These are phyloP conservation scores for Fraxinus sp. DNA, from an alignment of 305 asterid genomes.

Conservation along the genomic window DNA sequence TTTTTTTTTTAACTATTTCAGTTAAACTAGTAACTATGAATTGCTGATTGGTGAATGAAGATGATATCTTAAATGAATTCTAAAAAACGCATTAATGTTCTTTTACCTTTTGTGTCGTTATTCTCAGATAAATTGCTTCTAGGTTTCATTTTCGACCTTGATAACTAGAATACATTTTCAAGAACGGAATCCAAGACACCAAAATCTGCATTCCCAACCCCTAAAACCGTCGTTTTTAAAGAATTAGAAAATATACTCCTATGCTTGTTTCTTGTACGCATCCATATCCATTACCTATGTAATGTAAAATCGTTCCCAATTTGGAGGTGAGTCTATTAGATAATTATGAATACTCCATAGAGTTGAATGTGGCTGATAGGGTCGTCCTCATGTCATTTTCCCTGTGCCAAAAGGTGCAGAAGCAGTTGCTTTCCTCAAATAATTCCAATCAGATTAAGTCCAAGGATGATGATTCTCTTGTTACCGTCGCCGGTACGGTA, in stretches of 20 bases:
- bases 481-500: slow-evolving; percentile 61
- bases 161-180: no score
- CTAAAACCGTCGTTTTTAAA: no score
- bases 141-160: no score
- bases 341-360: slow-evolving; percentile 39
- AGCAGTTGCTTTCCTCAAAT: slow-evolving; percentile 33
- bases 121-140: no score
- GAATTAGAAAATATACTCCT: background rate
- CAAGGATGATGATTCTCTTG: slow-evolving; percentile 71
- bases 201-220: no score
- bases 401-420: slow-evolving; percentile 58
- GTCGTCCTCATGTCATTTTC: slow-evolving; percentile 69
- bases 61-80: no score
- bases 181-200: no score
- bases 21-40: no score
- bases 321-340: slow-evolving; percentile 23
- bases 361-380: slow-evolving; percentile 65
- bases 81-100: no score
- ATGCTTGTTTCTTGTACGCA: slow-evolving; percentile 22
- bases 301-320: slow-evolving; percentile 3
- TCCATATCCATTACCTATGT: slow-evolving; percentile 12
- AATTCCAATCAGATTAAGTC: slow-evolving; percentile 48
- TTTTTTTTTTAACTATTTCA: no score
- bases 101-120: no score
- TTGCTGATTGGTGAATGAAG: no score